phyloP scores from a whole-genome alignment of 2,329 filamentous ascomycete species.

The Aspergillus novoparasiticus region DNA sequence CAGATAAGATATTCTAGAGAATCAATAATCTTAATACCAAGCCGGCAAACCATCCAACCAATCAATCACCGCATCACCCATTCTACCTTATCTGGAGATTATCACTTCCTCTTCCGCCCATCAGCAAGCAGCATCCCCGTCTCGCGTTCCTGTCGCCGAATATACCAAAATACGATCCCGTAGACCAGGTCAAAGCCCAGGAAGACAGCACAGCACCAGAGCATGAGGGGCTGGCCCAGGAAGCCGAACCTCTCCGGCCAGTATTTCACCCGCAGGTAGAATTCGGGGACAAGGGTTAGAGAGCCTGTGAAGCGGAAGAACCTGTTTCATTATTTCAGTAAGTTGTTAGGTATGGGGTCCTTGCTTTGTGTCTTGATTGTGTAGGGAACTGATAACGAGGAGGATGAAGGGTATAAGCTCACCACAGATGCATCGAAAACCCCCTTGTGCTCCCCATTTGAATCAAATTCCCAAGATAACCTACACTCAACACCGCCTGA shows the following conservation, averaged over 20 bases:
- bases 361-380: not conserved
- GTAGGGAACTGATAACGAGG: too few species aligned
- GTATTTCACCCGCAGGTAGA: not conserved
- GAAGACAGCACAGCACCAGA: not conserved
- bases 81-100: too few species aligned
- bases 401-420: not conserved
- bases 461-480: not conserved
- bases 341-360: not conserved
- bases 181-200: not conserved
- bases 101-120: not conserved
- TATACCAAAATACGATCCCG: not conserved
- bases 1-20: too few species aligned
- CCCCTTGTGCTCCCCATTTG: not conserved
- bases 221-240: not conserved
- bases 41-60: not conserved
- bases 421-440: not conserved
- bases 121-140: not conserved
- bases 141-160: not conserved
- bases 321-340: not conserved
- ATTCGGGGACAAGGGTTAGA: not conserved
- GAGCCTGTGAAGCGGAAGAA: not conserved
- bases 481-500: not conserved
- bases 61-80: too few species aligned
- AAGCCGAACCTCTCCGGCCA: not conserved
- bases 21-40: not conserved